These are phyloP conservation scores for Jamesozyma spencerorum DNA, from an alignment of 805 yeast species.

Conservation along the genomic window DNA sequence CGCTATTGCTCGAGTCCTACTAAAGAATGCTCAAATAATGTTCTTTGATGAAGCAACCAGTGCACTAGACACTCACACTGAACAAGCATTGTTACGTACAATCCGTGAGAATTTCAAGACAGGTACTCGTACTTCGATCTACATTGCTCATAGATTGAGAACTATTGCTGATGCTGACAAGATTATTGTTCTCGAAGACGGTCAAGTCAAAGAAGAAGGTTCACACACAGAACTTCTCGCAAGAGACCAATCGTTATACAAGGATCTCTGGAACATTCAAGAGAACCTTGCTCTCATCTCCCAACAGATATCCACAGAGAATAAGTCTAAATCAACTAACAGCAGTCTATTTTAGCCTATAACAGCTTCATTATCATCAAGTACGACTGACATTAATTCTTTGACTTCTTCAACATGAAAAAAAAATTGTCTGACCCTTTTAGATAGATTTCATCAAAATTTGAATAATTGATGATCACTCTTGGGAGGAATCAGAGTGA, in stretches of 20 bases:
- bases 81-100: conserved; percentile 70
- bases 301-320: conserved; percentile 27
- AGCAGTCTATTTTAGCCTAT: not conserved
- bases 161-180: conserved; percentile 92
- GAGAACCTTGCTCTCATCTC: conserved; percentile 55
- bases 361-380: too few relatives aligned
- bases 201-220: conserved; percentile 82
- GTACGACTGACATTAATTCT: too few relatives aligned
- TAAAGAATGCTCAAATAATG: conserved; percentile 80
- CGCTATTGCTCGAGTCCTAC: conserved; percentile 83
- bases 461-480: too few relatives aligned
- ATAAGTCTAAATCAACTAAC: not conserved
- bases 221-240: conserved; percentile 56
- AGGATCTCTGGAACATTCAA: conserved; percentile 85
- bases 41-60: conserved; percentile 97
- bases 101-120: conserved; percentile 57
- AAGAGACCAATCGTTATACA: conserved; percentile 53
- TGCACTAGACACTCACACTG: conserved; percentile 94
- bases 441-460: too few relatives aligned
- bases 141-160: conserved; percentile 88
- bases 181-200: conserved; percentile 76
- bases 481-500: too few relatives aligned
- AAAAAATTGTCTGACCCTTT: too few relatives aligned
- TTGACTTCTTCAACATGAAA: too few relatives aligned
- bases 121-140: conserved; percentile 60